Conservation (phyloP, 805 yeast species). For the Saturnispora dispora region DNA sequence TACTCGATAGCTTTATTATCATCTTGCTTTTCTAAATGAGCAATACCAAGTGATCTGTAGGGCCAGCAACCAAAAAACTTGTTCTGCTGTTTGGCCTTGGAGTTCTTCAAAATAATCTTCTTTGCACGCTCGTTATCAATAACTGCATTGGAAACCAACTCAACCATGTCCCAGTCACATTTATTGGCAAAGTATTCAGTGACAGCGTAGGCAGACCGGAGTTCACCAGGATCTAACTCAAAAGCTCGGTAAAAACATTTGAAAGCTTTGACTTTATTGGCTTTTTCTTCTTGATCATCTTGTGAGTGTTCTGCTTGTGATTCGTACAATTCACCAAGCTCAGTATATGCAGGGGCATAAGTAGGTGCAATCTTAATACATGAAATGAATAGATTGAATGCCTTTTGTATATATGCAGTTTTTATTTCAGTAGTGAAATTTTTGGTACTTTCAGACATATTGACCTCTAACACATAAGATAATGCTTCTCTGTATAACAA, state of each 20-base stretch:
- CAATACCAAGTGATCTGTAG: slow-evolving; percentile 74
- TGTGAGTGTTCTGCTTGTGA: slow-evolving; percentile 31
- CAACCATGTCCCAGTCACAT: slow-evolving; percentile 80
- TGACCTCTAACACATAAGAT: slow-evolving; percentile 37
- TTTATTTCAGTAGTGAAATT: slow-evolving; percentile 11
- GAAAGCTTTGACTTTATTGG: slow-evolving; percentile 61
- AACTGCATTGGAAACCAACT: slow-evolving; percentile 57
- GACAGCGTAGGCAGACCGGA: slow-evolving; percentile 62
- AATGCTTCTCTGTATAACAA: slow-evolving; percentile 69
- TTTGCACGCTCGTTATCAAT: slow-evolving; percentile 55
- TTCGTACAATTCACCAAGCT: slow-evolving; percentile 68
- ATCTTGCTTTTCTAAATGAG: slow-evolving; percentile 60
- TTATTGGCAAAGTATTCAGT: slow-evolving; percentile 58
- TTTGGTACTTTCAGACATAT: slow-evolving; percentile 13
- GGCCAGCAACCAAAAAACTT: slow-evolving; percentile 61
- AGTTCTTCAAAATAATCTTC: slow-evolving; percentile 27
- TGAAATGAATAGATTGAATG: slow-evolving; percentile 49
- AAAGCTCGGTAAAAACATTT: slow-evolving; percentile 87
- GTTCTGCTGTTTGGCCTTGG: background rate
- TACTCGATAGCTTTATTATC: slow-evolving; percentile 76
- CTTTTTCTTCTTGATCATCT: background rate
- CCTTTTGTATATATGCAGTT: slow-evolving; percentile 29
- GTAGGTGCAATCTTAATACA: slow-evolving; percentile 57
- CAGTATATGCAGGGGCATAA: slow-evolving; percentile 72
- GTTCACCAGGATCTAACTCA: slow-evolving; percentile 72